Conservation (phyloP, 768 basidiomycete genomes). For the Jaapia argillacea region DNA sequence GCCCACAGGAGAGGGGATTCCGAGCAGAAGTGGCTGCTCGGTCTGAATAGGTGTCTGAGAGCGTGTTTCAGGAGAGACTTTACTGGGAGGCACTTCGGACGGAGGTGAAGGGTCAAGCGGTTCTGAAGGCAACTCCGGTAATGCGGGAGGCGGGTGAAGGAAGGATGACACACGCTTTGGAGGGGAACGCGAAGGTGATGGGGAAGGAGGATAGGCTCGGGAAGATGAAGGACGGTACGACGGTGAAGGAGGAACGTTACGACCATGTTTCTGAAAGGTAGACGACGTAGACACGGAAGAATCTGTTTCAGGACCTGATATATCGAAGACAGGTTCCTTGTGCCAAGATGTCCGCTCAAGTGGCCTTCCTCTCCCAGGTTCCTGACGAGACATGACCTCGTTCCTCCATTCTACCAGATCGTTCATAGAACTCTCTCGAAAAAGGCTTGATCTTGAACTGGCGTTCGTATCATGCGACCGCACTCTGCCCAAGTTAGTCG, state of each 20-base stretch:
- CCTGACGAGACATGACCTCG: slow-evolving; percentile 31
- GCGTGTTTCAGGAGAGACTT: slow-evolving; percentile 18
- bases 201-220: slow-evolving; percentile 43
- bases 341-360: slow-evolving; percentile 32
- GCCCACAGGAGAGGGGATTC: too few relatives aligned
- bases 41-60: slow-evolving; percentile 31
- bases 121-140: too few relatives aligned
- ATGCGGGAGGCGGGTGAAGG: slow-evolving; percentile 12
- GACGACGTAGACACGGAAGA: slow-evolving; percentile 12
- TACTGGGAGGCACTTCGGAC: slow-evolving; percentile 5
- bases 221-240: slow-evolving; percentile 28
- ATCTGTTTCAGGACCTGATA: slow-evolving; percentile 2
- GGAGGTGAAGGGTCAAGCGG: too few relatives aligned
- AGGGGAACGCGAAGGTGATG: slow-evolving; percentile 35
- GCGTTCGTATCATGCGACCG: slow-evolving; percentile 38
- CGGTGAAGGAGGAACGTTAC: slow-evolving; percentile 20
- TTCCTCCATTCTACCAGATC: slow-evolving; percentile 52
- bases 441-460: slow-evolving; percentile 25
- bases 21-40: too few relatives aligned
- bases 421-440: slow-evolving; percentile 32
- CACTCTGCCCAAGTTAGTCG: slow-evolving; percentile 45
- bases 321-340: neutral
- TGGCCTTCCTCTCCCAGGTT: slow-evolving; percentile 47
- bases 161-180: neutral
- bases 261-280: slow-evolving; percentile 17